phyloP scores from a whole-genome alignment of 345 rosid genomes.

The thale cress (Arabidopsis thaliana) region TAIR10.1 NC_003075.7:693501-694000 shows the following conservation, averaged over 20 bases:
- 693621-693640: conserved; percentile 73
- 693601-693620: conserved; percentile 58
- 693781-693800: conserved; percentile 77
- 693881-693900: conserved; percentile 66
- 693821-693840: conserved; percentile 73
- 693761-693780: conserved; percentile 74
- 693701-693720: conserved; percentile 67
- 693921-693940: not conserved
- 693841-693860: conserved; percentile 52
- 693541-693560: not conserved
- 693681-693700: conserved; percentile 84
- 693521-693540: not conserved
- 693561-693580: not conserved
- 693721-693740: conserved; percentile 63
- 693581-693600: not conserved
- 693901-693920: not conserved
- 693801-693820: conserved; percentile 62
- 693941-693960: not conserved
- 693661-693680: conserved; percentile 69
- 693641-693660: conserved; percentile 83
- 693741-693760: conserved; percentile 73
- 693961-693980: not conserved
- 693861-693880: conserved; percentile 47
- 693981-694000: not conserved
- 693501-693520: conserved; percentile 68